These are phyloP conservation scores for Leccinum uliginosum DNA, from an alignment of 768 basidiomycete genomes.

Conservation along the genomic window DNA sequence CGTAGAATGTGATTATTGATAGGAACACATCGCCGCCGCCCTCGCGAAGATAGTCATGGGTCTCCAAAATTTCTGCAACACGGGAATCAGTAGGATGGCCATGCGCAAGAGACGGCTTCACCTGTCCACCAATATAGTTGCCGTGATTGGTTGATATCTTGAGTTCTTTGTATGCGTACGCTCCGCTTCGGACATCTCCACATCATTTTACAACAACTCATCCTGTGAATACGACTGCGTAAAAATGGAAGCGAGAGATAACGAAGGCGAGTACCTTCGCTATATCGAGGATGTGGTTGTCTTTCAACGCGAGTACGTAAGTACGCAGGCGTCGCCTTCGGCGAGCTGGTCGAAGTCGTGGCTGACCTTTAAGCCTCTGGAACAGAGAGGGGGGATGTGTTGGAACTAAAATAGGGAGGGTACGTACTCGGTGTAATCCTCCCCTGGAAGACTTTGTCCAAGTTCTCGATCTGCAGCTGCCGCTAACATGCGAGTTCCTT, in stretches of 20 bases:
- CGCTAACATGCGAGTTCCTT: slow-evolving; percentile 83
- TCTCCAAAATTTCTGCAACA: slow-evolving; percentile 72
- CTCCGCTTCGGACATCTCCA: slow-evolving; percentile 90
- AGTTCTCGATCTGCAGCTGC: slow-evolving; percentile 76
- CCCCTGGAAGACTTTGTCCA: slow-evolving; percentile 74
- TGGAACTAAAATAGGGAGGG: neutral
- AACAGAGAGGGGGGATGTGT: slow-evolving; percentile 2
- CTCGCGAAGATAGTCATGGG: slow-evolving; percentile 82
- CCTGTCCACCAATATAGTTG: slow-evolving; percentile 89
- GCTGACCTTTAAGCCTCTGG: slow-evolving; percentile 89
- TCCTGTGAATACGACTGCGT: slow-evolving; percentile 61
- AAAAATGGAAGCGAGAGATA: neutral
- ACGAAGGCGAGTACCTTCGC: slow-evolving; percentile 50
- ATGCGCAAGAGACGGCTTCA: slow-evolving; percentile 48
- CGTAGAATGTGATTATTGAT: too few species aligned
- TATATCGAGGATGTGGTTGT: slow-evolving; percentile 46
- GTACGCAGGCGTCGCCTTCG: slow-evolving; percentile 92
- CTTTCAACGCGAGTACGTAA: slow-evolving; percentile 98
- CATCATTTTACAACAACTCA: slow-evolving; percentile 93
- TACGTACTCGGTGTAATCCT: slow-evolving; percentile 79
- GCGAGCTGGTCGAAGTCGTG: slow-evolving; percentile 91
- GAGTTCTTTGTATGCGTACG: slow-evolving; percentile 75
- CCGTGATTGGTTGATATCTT: slow-evolving; percentile 89
- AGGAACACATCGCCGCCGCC: too few species aligned
- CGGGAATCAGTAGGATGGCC: slow-evolving; percentile 13